Evolutionary conservation across 2,329 filamentous ascomycete species (phyloP).

Genomic region (Pestalotiopsis sp.): DNA sequence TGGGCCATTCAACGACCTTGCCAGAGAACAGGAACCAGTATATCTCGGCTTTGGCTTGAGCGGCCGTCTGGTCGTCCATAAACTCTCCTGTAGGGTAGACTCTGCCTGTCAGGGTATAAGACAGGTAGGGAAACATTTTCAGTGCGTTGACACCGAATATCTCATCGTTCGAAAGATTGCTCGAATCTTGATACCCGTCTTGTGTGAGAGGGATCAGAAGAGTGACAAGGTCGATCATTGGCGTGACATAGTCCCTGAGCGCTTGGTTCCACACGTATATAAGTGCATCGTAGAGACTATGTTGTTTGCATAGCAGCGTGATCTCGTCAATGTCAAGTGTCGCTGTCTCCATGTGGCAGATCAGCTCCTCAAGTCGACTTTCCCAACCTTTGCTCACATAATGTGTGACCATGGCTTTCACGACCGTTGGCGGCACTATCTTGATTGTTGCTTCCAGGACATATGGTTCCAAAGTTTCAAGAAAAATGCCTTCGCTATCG

Average conservation of each 20-base stretch:
- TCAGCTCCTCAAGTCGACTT: constrained; percentile 84
- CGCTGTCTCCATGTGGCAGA: constrained; percentile 87
- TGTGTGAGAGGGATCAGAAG: constrained; percentile 66
- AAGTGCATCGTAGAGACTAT: constrained; percentile 90
- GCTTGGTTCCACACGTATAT: constrained; percentile 98
- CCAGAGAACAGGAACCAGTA: constrained; percentile 96
- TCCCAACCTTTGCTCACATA: constrained; percentile 78
- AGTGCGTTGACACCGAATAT: constrained; percentile 71
- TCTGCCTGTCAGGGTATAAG: constrained; percentile 85
- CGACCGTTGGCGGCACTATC: constrained; percentile 76
- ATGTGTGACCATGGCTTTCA: constrained; percentile 84
- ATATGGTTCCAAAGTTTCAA: constrained; percentile 86
- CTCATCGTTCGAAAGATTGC: constrained; percentile 60
- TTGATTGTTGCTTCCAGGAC: constrained; percentile 79
- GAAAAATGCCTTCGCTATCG: constrained; percentile 73
- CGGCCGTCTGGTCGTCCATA: constrained; percentile 73
- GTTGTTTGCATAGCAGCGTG: constrained; percentile 85
- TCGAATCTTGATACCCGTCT: constrained; percentile 53
- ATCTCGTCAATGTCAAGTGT: constrained; percentile 95
- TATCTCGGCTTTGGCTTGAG: constrained; percentile 80
- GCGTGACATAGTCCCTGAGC: constrained; percentile 85
- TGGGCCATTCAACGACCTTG: constrained; percentile 75
- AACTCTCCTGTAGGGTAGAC: constrained; percentile 85
- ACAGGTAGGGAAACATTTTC: constrained; percentile 94
- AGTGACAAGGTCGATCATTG: constrained; percentile 78